Base-by-base conservation (phyloP, 176 grass and related monocot genomes). In the Carex parvula region DNA sequence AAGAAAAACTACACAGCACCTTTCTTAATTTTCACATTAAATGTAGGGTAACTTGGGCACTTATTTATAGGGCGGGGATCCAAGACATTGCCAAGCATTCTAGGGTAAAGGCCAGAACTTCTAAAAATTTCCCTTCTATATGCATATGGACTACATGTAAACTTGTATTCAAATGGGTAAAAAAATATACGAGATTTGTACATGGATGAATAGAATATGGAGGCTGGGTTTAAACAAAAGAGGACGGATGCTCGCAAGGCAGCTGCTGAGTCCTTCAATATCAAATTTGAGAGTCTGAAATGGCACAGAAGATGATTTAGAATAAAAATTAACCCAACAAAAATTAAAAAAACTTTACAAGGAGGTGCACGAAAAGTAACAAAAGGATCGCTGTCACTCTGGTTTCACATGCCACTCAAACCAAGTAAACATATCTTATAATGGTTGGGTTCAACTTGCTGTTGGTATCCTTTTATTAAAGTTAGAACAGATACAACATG, bases 201-300 rank as follows among this genome's bases (percentile, higher is more conserved):
- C 92, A 98, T 70, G 70, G 95, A 98, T 20, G 95, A 98, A 85
- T 93, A 98, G 71, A 98, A 98, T 80, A 95, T 85, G 42, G 91
- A 98, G 79, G 95, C 95, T 56, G 92, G 91, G 66, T 98, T 98
- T 69, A 98, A 93, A 83, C 93, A 90, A 62, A 95, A 98, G 22
- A 98, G 91, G 85, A 95, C 13, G 81, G 91, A 84, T 39, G 93
- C 88, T 69, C 81, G 67, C 62, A 91, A 95, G 62, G 95, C 87
- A 81, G 84, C 56, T 81, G 57, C 85, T 6, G 83, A 75, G 70
- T 92, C 89, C 70, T 92, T 98, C 73, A 98, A 81, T 46, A 93
- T 86, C 81, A 95, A 67, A 72, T 81, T 39, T 54, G 93, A 95
- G 21, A 98, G 79, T 82, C 95, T 98, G 89, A 86, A 90, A 33